Base-by-base conservation (phyloP, 2,329 filamentous ascomycete species). In the Plectosphaerella sp. region DNA sequence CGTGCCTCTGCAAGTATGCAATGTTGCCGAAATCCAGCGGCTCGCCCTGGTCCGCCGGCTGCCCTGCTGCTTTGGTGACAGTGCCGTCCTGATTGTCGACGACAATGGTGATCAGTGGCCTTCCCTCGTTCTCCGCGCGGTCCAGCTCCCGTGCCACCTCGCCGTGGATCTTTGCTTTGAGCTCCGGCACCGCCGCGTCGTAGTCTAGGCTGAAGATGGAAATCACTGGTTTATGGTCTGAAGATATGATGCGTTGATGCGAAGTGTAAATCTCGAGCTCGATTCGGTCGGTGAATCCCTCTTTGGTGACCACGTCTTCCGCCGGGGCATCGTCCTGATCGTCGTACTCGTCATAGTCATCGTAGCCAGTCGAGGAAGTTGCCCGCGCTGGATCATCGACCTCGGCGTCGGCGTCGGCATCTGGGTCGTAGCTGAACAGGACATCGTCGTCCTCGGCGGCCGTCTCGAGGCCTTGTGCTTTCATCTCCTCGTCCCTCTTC, bases 191-290 rank as follows among this genome's bases (percentile, higher is more conserved):
- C 1, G 96, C 89, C 1, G 89, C 88, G 56, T 97, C 89, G 64
- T 94, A 97, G 45, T 88, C 86, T 8, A 99, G 71, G 0, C 82
- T 87, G 64, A 97, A 97, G 1, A 92, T 75, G 1, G 91, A 90
- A 53, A 86, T 83, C 2, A 99, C 73, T 0, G 94, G 95, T 66
- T 99, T 99, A 70, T 99, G 94, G 61, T 99, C 94, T 0, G 93
- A 97, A 1, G 93, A 96, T 15, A 89, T 81, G 22, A 99, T 86
- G 16, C 88, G 81, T 67, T 97, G 94, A 62, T 97, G 90, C 0
- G 92, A 93, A 0, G 86, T 84, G 66, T 99, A 99, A 53, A 88
- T 69, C 51, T 84, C 80, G 35, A 84, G 69, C 24, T 68, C 67
- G 57, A 87, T 78, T 51, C 72, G 71, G 57, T 86, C 82, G 3